A percentile compares a stretch with the other conserved stretches of the same genome.
phyloP scores from a whole-genome alignment of 176 grass and related monocot species.

The Guadua angustifolia region DNA sequence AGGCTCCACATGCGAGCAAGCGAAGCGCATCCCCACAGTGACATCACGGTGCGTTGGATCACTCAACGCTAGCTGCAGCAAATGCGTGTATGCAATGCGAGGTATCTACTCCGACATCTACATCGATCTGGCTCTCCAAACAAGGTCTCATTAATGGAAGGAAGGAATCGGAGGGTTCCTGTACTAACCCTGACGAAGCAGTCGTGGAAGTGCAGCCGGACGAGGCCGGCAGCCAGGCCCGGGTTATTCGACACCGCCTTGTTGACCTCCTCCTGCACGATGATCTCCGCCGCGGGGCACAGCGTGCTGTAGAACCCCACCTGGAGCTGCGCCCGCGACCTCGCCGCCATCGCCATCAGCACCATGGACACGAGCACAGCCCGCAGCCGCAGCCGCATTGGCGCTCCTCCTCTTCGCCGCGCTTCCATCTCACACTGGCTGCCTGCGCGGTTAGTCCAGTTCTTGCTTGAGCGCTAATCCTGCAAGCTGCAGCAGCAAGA shows the following conservation, averaged over 20 bases:
- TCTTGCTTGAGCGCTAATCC: constrained; percentile 28
- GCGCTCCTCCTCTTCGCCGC: background rate
- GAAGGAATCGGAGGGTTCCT: background rate
- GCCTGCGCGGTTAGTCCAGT: too few species aligned
- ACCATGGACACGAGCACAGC: background rate
- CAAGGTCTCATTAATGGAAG: background rate
- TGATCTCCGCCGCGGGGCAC: constrained; percentile 70
- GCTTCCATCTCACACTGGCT: background rate
- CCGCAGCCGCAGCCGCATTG: background rate
- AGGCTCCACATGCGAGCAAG: constrained; percentile 40
- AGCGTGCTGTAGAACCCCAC: constrained; percentile 60
- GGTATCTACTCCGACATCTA: background rate
- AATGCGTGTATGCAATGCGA: background rate
- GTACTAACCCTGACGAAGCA: constrained; percentile 82
- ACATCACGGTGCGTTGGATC: constrained; percentile 38
- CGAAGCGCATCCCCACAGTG: constrained; percentile 6
- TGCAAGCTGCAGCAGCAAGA: background rate
- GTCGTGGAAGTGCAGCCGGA: constrained; percentile 92
- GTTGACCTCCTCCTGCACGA: constrained; percentile 60
- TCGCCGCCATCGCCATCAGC: background rate
- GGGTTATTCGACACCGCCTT: constrained; percentile 40
- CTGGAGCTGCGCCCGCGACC: constrained; percentile 54
- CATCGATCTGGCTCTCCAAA: background rate
- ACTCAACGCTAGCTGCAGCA: constrained; percentile 22
- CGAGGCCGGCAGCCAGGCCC: constrained; percentile 53